Base-by-base conservation (phyloP, 2,329 filamentous ascomycete species). In the Fusarium torulosum region DNA sequence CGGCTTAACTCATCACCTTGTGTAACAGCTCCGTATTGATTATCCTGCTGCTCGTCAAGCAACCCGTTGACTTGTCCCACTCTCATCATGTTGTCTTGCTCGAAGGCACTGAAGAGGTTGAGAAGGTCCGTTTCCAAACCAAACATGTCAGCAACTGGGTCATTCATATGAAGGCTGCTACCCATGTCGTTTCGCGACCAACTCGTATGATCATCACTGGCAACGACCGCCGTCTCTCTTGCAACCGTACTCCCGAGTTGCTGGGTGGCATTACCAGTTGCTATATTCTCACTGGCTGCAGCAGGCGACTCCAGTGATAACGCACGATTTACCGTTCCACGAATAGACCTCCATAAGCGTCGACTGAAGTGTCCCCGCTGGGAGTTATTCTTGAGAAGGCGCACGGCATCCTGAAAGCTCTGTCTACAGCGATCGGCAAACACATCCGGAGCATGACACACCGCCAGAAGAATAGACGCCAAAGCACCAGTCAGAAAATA, bases 21-120 rank as follows among this genome's bases (percentile, higher is more conserved):
- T 4, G 10, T n/a, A 5, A 31, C 13, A 3, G 14, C 15, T 4
- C 13, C 52, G 21, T 25, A 25, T 14, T 53, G 53, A 19, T 37
- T 29, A 10, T 33, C 9, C 9, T 13, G 17, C 9, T 13, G 17
- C 13, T 53, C 27, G 23, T 53, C 46, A 37, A 53, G n/a, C 11
- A 13, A 15, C 13, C 37, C 46, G 7, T 35, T 42, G 6, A 42
- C 14, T 40, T 53, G 53, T 7, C 29, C 17, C 21, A 14, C 10
- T 20, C 47, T 53, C 4, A 56, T 15, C 37, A 56, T 53, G 11
- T 43, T 53, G 17, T 56, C 53, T 9, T 60, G 43, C 31, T 60
- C 57, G 38, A 60, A 60, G 3, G 57, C 57, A 27, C 43, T 60
- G 7, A 60, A 60, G 7, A 60, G 11, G 31, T 60, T 60, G 17